These are phyloP conservation scores for Rutstroemia sp. DNA, from an alignment of 2,329 filamentous ascomycete species.

Conservation along the genomic window DNA sequence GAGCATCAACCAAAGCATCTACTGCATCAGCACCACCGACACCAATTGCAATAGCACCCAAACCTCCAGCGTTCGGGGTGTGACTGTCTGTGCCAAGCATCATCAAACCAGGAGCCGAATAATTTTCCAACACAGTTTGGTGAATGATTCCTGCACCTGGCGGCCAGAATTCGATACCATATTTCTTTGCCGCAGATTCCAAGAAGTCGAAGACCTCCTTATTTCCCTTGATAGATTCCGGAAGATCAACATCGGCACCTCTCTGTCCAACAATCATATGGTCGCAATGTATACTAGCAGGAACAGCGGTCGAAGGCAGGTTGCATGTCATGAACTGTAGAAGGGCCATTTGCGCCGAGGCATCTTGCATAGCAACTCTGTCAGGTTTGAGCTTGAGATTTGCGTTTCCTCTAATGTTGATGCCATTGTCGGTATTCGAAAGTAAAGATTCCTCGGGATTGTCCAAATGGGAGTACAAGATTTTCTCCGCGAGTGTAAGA, in stretches of 20 bases:
- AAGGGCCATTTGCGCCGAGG: conserved; percentile 95
- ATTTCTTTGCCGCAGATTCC: conserved; percentile 84
- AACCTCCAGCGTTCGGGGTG: conserved; percentile 91
- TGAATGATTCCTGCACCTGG: conserved; percentile 94
- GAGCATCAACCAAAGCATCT: conserved; percentile 89
- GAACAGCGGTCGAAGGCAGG: conserved; percentile 80
- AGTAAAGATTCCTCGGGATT: conserved; percentile 83
- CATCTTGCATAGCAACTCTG: conserved; percentile 98
- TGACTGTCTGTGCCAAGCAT: conserved; percentile 98
- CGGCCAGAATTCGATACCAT: conserved; percentile 93
- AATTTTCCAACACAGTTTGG: conserved; percentile 97
- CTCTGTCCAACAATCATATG: conserved; percentile 96
- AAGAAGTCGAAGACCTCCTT: conserved; percentile 97
- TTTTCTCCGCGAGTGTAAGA: conserved; percentile 94
- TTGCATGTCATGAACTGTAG: conserved; percentile 98
- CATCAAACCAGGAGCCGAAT: conserved; percentile 93
- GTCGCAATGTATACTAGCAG: conserved; percentile 97
- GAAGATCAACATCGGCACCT: conserved; percentile 79
- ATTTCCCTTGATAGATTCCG: conserved; percentile 80
- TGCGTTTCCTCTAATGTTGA: conserved; percentile 74
- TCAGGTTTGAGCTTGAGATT: conserved; percentile 97
- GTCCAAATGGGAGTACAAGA: conserved; percentile 91
- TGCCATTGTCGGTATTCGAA: conserved; percentile 74
- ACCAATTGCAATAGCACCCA: conserved; percentile 91
- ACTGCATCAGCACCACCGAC: conserved; percentile 96